Percentiles rank a stretch among this genome's conserved stretches.
phyloP scores from a whole-genome alignment of 225 moss, liverwort and hornwort genomes.

The Pleurozium schreberi region DNA sequence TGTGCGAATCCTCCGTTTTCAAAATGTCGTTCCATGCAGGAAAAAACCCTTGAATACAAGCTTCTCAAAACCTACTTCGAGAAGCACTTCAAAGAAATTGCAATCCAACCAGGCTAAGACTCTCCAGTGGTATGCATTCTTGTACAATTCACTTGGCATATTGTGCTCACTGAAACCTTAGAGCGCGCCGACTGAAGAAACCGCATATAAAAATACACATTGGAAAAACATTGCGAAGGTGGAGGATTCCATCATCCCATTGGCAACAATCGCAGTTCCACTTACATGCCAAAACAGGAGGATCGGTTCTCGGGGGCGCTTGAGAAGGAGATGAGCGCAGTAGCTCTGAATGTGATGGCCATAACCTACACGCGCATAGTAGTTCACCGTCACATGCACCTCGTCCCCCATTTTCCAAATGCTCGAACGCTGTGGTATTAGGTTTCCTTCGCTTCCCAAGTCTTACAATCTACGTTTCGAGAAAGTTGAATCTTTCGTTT shows the following conservation, averaged over 20 bases:
- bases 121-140: background rate
- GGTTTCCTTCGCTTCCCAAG: background rate
- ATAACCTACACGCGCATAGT: constrained; percentile 61
- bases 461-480: background rate
- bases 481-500: too few species aligned
- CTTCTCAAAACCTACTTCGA: background rate
- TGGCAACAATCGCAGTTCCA: background rate
- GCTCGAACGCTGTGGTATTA: background rate
- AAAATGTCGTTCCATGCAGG: background rate
- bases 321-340: constrained; percentile 54
- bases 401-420: constrained; percentile 43
- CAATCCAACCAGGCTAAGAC: background rate
- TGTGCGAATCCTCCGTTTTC: background rate
- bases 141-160: background rate
- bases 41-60: background rate
- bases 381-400: constrained; percentile 47
- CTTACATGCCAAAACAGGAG: constrained; percentile 80
- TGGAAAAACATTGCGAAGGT: background rate
- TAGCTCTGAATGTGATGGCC: constrained; percentile 64
- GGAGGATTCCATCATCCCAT: background rate
- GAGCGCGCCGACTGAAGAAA: background rate
- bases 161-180: background rate
- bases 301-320: constrained; percentile 35
- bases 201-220: background rate
- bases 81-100: background rate